phyloP scores from a whole-genome alignment of 208 protist species.

The Crithidia thermophila region DNA sequence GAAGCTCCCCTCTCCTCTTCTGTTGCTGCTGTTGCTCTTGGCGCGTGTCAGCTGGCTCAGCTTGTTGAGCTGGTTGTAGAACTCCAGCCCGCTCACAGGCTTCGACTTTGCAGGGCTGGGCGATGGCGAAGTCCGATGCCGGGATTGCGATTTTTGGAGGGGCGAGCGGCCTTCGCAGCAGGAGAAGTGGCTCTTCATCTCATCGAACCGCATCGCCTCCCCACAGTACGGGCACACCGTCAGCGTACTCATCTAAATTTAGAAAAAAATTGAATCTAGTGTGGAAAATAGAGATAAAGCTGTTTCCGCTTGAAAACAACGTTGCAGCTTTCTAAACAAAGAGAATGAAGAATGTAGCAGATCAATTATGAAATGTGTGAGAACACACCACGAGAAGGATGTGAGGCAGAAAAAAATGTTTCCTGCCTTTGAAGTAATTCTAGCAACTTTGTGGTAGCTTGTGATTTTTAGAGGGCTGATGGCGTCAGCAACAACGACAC shows the following conservation, averaged over 20 bases:
- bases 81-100: conserved; percentile 24
- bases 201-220: conserved; percentile 28
- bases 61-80: conserved; percentile 34
- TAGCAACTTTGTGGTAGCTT: too few species aligned
- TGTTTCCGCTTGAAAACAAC: too few species aligned
- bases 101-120: background rate
- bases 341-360: too few species aligned
- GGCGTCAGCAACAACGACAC: too few species aligned
- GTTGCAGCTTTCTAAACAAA: too few species aligned
- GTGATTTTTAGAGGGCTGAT: too few species aligned
- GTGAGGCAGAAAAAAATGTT: too few species aligned
- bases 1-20: background rate
- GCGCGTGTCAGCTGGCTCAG: conserved; percentile 20
- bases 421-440: too few species aligned
- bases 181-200: conserved; percentile 41
- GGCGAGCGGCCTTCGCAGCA: conserved; percentile 27
- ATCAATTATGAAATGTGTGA: too few species aligned
- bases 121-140: background rate
- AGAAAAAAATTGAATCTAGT: background rate
- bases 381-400: too few species aligned
- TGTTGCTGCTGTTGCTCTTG: background rate
- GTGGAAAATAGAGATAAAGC: background rate
- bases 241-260: conserved; percentile 36
- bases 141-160: background rate
- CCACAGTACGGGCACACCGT: conserved; percentile 58